Evolutionary conservation across 768 basidiomycete genomes (phyloP), one percentile per base, ranked within the genome.

Genomic region (Lactifluus subvellereus): DNA sequence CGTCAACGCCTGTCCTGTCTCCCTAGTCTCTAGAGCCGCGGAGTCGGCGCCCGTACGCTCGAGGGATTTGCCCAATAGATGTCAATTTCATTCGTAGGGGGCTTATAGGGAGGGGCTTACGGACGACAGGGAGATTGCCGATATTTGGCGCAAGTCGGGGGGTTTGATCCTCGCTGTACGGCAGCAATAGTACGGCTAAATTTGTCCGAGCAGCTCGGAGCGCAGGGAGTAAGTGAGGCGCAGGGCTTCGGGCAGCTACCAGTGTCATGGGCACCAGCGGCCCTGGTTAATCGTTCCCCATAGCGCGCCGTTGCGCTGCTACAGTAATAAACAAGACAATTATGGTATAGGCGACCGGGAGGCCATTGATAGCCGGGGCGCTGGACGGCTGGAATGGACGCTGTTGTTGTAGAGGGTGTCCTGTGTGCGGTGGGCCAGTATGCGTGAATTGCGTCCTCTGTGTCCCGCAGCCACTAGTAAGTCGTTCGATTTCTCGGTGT

Each of bases 161-260:
- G n/a, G 38, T 51, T 61, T 61, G 60, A 61, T 61, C 54, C 52
- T 62, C 54, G 49, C 40, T 37, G 16, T 14, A 35, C 52, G 33
- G 51, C 9, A 42, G 52, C 43, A 37, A 35, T 45, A 51, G 32
- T 35, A 54, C 18, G 20, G 54, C 40, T 55, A 13, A 54, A 42
- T 37, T 55, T 55, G 49, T 55, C 55, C 27, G 42, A 61, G 54
- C 38, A 45, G 22, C 37, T 62, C 55, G 55, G 37, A 40, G 48
- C 10, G 10, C 48, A 55, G 18, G 47, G 27, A 45, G 18, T 38
- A 37, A 32, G 47, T 38, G 30, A 37, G 42, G 22, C 6, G 16
- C 6, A 20, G n/a, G 48, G 27, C 32, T 7, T 45, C 14, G 45
- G 30, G n/a, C 4, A 27, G 47, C 22, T 27, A 37, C 16, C 3